Evolutionary conservation across 2,329 filamentous ascomycete genomes (phyloP).

Genomic region (Dryadomyces sulphureus): DNA sequence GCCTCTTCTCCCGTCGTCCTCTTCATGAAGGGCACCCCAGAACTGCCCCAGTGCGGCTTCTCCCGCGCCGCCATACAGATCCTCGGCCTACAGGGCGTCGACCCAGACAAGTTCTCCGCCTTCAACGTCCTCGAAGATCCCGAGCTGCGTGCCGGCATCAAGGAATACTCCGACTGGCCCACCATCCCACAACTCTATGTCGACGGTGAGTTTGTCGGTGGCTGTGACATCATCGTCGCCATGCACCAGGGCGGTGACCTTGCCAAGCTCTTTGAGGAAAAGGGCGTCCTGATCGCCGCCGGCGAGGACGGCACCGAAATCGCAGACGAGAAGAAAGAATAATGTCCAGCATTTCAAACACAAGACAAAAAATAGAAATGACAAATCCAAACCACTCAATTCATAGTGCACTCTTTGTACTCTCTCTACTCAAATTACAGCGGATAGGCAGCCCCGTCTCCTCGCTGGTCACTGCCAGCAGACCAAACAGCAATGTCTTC

Average conservation of each 20-base stretch:
- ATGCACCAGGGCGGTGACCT: conserved; percentile 97
- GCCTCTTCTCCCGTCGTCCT: conserved; percentile 80
- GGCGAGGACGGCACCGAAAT: conserved; percentile 27
- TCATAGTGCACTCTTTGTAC: background rate
- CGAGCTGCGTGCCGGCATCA: conserved; percentile 80
- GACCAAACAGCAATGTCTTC: conserved; percentile 67
- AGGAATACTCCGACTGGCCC: conserved; percentile 98
- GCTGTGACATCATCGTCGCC: conserved; percentile 90
- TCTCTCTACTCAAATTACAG: conserved; percentile 19
- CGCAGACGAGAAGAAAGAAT: conserved; percentile 20
- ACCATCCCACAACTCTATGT: conserved; percentile 96
- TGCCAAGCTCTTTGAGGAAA: conserved; percentile 82
- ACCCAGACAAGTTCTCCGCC: conserved; percentile 91
- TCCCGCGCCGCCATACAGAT: conserved; percentile 92
- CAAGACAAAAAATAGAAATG: background rate
- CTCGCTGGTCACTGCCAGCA: conserved; percentile 75
- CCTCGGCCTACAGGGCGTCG: conserved; percentile 82
- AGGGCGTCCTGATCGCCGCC: conserved; percentile 59
- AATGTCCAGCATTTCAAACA: too few species aligned
- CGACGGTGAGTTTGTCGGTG: conserved; percentile 88
- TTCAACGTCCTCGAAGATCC: conserved; percentile 93
- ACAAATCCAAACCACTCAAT: background rate
- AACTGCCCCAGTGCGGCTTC: conserved; percentile 74
- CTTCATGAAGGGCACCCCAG: conserved; percentile 85
- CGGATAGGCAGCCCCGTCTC: conserved; percentile 59